These are phyloP conservation scores for Meripilus lineatus DNA, from an alignment of 1,284 basidiomycete species.

Conservation along the genomic window DNA sequence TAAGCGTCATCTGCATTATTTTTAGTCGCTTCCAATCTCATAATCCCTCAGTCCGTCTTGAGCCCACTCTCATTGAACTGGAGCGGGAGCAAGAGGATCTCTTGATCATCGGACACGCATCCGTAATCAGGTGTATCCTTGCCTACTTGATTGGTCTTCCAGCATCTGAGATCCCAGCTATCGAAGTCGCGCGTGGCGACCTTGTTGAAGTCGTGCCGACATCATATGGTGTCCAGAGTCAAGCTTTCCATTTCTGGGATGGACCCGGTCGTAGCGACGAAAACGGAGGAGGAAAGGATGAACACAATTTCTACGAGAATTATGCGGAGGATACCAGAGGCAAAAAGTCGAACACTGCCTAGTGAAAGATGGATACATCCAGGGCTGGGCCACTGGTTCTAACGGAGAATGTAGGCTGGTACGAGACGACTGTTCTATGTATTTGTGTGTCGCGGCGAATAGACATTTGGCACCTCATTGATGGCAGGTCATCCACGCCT, in stretches of 20 bases:
- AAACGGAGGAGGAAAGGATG: conserved; percentile 43
- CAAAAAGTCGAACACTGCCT: conserved; percentile 41
- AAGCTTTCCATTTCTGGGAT: conserved; percentile 92
- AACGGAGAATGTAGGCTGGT: too few species aligned
- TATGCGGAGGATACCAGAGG: conserved; percentile 80
- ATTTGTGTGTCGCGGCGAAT: too few species aligned
- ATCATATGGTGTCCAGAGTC: conserved; percentile 84
- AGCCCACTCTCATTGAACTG: conserved; percentile 81
- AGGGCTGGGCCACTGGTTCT: too few species aligned
- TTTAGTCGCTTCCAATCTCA: background rate
- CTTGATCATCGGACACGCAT: conserved; percentile 81
- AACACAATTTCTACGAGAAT: conserved; percentile 81
- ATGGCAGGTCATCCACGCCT: too few species aligned
- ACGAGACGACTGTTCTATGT: too few species aligned
- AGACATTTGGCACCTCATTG: too few species aligned
- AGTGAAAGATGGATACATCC: too few species aligned
- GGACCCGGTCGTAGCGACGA: conserved; percentile 58
- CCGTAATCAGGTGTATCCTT: conserved; percentile 95
- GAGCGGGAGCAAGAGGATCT: conserved; percentile 79
- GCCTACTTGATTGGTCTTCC: conserved; percentile 91
- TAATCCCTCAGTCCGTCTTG: conserved; percentile 55
- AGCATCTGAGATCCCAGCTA: conserved; percentile 94
- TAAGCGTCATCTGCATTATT: conserved; percentile 27
- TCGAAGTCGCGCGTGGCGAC: conserved; percentile 91
- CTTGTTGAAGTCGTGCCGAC: conserved; percentile 87